phyloP scores from a whole-genome alignment of 1,284 basidiomycete species.

The Ceratobasidium sp. region DNA sequence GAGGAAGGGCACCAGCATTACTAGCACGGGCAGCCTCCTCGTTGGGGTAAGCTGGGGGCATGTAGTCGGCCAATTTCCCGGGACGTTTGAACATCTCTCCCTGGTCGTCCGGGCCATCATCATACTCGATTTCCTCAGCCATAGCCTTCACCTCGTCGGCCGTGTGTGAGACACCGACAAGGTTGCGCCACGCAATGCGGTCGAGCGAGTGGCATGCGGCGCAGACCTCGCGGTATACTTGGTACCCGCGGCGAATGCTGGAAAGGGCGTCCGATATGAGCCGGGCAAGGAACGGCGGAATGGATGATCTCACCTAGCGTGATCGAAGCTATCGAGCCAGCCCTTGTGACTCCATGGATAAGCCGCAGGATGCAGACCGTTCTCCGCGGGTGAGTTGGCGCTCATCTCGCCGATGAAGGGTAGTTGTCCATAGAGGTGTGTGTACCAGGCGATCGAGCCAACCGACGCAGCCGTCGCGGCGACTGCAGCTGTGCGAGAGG shows the following conservation, averaged over 20 bases:
- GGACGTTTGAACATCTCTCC: constrained; percentile 99
- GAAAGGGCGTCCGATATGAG: constrained; percentile 27
- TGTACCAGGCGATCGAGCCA: constrained; percentile 95
- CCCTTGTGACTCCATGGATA: constrained; percentile 96
- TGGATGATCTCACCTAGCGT: constrained; percentile 71
- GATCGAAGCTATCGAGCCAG: constrained; percentile 90
- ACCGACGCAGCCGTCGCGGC: constrained; percentile 80
- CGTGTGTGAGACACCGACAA: constrained; percentile 97
- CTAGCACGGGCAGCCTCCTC: constrained; percentile 96
- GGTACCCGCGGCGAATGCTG: constrained; percentile 97
- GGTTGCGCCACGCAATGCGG: constrained; percentile 99
- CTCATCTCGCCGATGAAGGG: constrained; percentile 88
- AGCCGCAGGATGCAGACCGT: constrained; percentile 87
- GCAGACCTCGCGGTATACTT: constrained; percentile 99
- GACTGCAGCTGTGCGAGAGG: constrained; percentile 79
- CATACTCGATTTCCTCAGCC: constrained; percentile 97
- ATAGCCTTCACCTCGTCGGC: constrained; percentile 89
- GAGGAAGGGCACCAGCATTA: constrained; percentile 95
- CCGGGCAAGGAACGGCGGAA: constrained; percentile 22
- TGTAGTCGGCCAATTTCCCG: constrained; percentile 95
- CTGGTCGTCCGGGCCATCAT: constrained; percentile 92
- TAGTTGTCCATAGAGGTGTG: constrained; percentile 87
- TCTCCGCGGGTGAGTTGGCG: constrained; percentile 89
- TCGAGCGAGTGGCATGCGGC: constrained; percentile 98
- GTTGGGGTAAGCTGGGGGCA: constrained; percentile 96